A percentile compares a stretch with the other conserved stretches of the same genome.
Conservation (phyloP, 345 rosid species). For the Lagerstroemia speciosa region DNA sequence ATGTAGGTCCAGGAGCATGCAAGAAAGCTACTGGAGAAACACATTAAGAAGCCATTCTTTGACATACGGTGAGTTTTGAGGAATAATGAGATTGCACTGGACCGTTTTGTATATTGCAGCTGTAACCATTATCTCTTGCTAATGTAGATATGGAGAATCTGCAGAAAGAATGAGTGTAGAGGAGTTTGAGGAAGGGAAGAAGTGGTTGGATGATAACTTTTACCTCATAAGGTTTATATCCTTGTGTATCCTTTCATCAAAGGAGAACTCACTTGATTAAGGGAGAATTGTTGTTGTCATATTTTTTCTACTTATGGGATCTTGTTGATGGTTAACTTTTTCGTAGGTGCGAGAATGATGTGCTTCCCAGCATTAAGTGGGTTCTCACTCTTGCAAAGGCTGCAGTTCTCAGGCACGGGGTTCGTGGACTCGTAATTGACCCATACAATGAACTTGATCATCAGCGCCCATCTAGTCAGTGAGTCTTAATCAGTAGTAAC, state of each 20-base stretch:
- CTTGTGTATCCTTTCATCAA: background rate
- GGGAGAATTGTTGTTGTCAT: background rate
- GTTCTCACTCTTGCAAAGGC: slow-evolving; percentile 80
- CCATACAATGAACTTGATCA: slow-evolving; percentile 99
- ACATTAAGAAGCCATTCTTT: slow-evolving; percentile 74
- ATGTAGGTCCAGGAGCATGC: slow-evolving; percentile 85
- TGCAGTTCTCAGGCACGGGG: slow-evolving; percentile 87
- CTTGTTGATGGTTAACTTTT: slow-evolving; percentile 9
- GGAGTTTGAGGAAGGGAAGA: slow-evolving; percentile 75
- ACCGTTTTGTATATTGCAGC: background rate
- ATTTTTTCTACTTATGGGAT: background rate
- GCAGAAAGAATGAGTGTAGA: slow-evolving; percentile 46
- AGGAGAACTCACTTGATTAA: background rate
- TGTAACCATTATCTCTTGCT: background rate
- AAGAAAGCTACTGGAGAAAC: slow-evolving; percentile 89
- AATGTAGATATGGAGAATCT: slow-evolving; percentile 49
- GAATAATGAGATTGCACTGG: background rate
- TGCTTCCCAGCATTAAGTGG: slow-evolving; percentile 78
- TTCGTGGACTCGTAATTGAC: slow-evolving; percentile 90
- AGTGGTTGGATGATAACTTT: slow-evolving; percentile 75
- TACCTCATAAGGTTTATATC: slow-evolving; percentile 63
- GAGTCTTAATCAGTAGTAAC: slow-evolving; percentile 22
- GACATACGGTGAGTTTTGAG: slow-evolving; percentile 42
- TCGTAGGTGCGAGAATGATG: slow-evolving; percentile 78
- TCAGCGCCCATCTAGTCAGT: slow-evolving; percentile 73